Evolutionary conservation across 2,329 filamentous ascomycete genomes (phyloP), one percentile per base, ranked within the genome.

Genomic region (Dactylella cylindrospora): DNA sequence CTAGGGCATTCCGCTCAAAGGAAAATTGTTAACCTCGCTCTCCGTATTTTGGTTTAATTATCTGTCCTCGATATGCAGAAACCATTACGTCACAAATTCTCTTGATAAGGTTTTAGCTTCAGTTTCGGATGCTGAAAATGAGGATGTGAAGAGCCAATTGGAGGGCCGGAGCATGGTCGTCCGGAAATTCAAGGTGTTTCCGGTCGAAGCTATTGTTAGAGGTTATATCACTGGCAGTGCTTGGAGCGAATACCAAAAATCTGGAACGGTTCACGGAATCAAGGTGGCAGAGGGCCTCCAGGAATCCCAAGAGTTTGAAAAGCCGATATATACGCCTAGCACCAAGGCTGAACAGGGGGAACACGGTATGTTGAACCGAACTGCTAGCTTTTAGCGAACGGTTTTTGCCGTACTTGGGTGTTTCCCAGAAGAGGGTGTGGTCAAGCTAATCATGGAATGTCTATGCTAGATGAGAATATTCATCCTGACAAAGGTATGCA

Each of bases 221-320:
- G 90, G 90, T 67, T 95, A 95, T 76, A 83, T 95, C 71, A 90
- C 90, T 4, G 90, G 90, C 35, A 86, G 83, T 38, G 89, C 87
- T 0, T 95, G 88, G 85, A 78, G 78, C 31, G 89, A 95, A 75
- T 88, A 93, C 76, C 76, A 81, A 71, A 78, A 80, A 66, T 78
- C 74, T 15, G 86, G 87, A 46, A 94, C 88, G 1, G 85, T 95
- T 12, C 88, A 95, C 73, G 88, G 88, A 17, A 84, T 90, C 67
- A 70, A 78, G 12, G 77, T 89, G 66, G 80, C 85, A 1, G 73
- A 77, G 2, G 88, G 87, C 1, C 75, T 95, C 65, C 73, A 78
- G 70, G 85, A 87, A 72, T 88, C 83, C 68, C 78, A 86, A 72
- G 80, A 80, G 62, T 80, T 95, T 66, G 81, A 83, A 36, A 74